Percentiles rank a stretch among this genome's conserved stretches.
Conservation (phyloP, 2,329 filamentous ascomycete species). For the Claviceps sp. region DNA sequence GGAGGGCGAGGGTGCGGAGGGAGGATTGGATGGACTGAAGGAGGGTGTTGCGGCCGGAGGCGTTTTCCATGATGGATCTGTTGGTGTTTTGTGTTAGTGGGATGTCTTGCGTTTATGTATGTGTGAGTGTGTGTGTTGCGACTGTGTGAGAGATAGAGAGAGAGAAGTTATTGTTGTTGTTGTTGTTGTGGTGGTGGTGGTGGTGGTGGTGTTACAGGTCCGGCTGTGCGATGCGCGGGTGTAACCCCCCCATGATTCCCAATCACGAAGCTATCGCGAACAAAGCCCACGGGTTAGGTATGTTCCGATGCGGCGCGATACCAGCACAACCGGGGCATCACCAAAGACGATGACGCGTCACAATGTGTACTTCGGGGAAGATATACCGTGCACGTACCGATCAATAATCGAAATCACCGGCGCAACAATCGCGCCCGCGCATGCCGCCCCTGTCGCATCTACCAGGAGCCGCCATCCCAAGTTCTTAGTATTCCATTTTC, state of each 20-base stretch:
- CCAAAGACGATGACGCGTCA: too few relatives aligned
- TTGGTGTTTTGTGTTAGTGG: not conserved
- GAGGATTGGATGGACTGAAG: slow-evolving; percentile 45
- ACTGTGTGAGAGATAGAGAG: too few relatives aligned
- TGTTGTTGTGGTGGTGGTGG: not conserved
- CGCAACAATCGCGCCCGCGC: slow-evolving; percentile 63
- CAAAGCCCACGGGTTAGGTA: too few relatives aligned
- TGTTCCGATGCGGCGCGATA: too few relatives aligned
- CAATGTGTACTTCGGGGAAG: too few relatives aligned
- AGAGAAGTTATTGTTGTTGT: not conserved
- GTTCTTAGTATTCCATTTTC: slow-evolving; percentile 61
- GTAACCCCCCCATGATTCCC: not conserved
- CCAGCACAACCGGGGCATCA: too few relatives aligned
- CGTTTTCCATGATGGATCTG: slow-evolving; percentile 70
- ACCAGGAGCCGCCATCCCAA: slow-evolving; percentile 51
- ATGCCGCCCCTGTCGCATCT: slow-evolving; percentile 55
- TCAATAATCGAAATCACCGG: slow-evolving; percentile 83
- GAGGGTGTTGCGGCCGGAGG: slow-evolving; percentile 53
- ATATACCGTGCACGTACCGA: slow-evolving; percentile 35
- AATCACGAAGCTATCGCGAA: not conserved
- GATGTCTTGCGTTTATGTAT: too few relatives aligned
- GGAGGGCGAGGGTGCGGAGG: slow-evolving; percentile 39
- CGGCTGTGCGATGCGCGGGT: too few relatives aligned
- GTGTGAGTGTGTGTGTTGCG: too few relatives aligned
- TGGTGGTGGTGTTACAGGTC: too few relatives aligned